Conservation (phyloP, 2,329 filamentous ascomycete genomes). For the Aspergillus quadrilineatus region DNA sequence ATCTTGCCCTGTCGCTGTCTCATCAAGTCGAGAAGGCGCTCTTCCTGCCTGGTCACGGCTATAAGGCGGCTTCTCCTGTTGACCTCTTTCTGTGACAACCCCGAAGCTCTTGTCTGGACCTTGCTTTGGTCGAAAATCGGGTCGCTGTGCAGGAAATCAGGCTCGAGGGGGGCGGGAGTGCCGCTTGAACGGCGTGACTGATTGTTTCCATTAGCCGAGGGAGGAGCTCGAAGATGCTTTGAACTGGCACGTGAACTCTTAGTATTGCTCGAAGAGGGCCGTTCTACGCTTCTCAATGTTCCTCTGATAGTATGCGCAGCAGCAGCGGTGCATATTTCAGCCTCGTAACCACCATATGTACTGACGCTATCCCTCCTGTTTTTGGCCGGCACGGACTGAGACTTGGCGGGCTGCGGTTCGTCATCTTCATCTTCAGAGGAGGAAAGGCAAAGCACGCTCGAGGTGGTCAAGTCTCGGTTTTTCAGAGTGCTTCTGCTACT, state of each 20-base stretch:
- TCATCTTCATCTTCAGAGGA: slow-evolving; percentile 51
- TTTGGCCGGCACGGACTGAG: slow-evolving; percentile 16
- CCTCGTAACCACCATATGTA: slow-evolving; percentile 41
- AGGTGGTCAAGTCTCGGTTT: slow-evolving; percentile 43
- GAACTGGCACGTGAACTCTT: slow-evolving; percentile 25
- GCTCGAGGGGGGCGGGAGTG: slow-evolving; percentile 37
- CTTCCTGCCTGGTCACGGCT: slow-evolving; percentile 55
- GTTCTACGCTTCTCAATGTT: slow-evolving; percentile 30
- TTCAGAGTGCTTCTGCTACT: slow-evolving; percentile 40
- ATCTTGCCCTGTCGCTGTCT: slow-evolving; percentile 50
- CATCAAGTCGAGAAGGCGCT: slow-evolving; percentile 52
- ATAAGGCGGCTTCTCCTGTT: slow-evolving; percentile 49
- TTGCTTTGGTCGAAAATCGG: slow-evolving; percentile 26
- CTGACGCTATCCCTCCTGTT: slow-evolving; percentile 40
- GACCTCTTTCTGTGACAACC: slow-evolving; percentile 26
- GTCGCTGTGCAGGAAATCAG: slow-evolving; percentile 27
- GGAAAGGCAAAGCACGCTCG: slow-evolving; percentile 50
- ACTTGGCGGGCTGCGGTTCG: slow-evolving; percentile 26
- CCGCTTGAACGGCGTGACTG: slow-evolving; percentile 32
- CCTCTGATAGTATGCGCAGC: slow-evolving; percentile 36
- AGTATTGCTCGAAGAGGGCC: slow-evolving; percentile 27
- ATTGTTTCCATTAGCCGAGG: slow-evolving; percentile 23
- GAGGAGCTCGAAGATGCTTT: slow-evolving; percentile 23
- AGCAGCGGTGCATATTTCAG: slow-evolving; percentile 46
- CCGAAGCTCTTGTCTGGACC: slow-evolving; percentile 13